These are phyloP conservation scores for Willaertia magna DNA, from an alignment of 208 protist species.

Conservation along the genomic window DNA sequence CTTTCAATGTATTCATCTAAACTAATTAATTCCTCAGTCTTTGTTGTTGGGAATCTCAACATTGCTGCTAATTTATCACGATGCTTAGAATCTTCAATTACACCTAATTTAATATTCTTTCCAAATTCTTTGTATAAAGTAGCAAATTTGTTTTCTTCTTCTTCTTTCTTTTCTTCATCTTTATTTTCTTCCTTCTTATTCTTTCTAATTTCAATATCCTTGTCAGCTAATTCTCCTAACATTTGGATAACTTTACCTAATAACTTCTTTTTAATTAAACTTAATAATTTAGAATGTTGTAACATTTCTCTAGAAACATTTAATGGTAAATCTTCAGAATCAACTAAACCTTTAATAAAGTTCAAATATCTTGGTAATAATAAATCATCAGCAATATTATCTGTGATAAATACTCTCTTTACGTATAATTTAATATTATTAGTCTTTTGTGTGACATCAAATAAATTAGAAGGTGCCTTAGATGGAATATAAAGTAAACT, in stretches of 20 bases:
- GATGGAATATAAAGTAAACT: constrained; percentile 92
- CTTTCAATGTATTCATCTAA: constrained; percentile 74
- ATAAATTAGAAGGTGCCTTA: constrained; percentile 63
- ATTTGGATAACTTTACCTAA: constrained; percentile 77
- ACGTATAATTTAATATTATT: constrained; percentile 82
- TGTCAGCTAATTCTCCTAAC: constrained; percentile 73
- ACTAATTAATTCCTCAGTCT: constrained; percentile 50
- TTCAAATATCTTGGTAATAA: constrained; percentile 79
- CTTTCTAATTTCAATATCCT: constrained; percentile 40
- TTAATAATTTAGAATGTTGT: constrained; percentile 86
- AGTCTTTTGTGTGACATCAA: constrained; percentile 51
- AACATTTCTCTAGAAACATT: constrained; percentile 98
- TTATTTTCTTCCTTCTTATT: constrained; percentile 22
- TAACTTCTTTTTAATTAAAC: constrained; percentile 94
- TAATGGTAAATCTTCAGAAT: constrained; percentile 97
- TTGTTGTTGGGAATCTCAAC: constrained; percentile 76
- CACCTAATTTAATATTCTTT: constrained; percentile 89
- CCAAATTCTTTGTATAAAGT: constrained; percentile 87
- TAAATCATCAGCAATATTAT: constrained; percentile 79
- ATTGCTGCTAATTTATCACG: constrained; percentile 85
- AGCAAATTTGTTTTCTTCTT: constrained; percentile 42
- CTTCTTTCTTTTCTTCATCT: constrained; percentile 28
- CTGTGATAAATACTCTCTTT: constrained; percentile 95
- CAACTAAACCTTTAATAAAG: constrained; percentile 93
- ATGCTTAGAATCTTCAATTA: constrained; percentile 92